Conservation (phyloP, 345 rosid species). For the Gossypium ekmanianum region DNA sequence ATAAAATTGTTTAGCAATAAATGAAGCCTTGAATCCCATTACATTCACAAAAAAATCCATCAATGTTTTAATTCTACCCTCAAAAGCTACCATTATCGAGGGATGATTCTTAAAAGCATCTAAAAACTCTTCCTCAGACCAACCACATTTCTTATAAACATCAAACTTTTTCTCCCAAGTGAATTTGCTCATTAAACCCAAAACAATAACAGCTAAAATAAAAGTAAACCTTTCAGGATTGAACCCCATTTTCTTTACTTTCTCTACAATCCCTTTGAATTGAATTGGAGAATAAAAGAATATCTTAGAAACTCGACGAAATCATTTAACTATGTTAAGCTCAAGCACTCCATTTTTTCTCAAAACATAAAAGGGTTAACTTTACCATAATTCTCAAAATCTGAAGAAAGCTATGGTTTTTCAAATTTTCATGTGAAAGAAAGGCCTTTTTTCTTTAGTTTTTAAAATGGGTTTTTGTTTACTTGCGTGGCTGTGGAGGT, state of each 20-base stretch:
- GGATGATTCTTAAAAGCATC: slow-evolving; percentile 14
- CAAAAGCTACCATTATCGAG: slow-evolving; percentile 8
- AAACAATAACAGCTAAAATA: background rate
- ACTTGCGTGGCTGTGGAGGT: too few relatives aligned
- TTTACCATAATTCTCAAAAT: too few relatives aligned
- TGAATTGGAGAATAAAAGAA: background rate
- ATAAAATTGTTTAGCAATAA: background rate
- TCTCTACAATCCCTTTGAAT: slow-evolving; percentile 12
- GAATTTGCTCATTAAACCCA: slow-evolving; percentile 9
- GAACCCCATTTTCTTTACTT: slow-evolving; percentile 18
- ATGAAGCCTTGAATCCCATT: slow-evolving; percentile 11
- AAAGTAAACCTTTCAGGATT: slow-evolving; percentile 20
- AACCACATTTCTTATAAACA: background rate
- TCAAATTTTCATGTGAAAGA: too few relatives aligned
- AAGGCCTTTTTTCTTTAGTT: too few relatives aligned
- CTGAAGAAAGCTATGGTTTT: too few relatives aligned
- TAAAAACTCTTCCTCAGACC: slow-evolving; percentile 21
- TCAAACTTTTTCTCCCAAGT: slow-evolving; percentile 15
- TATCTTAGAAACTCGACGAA: background rate
- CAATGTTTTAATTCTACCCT: slow-evolving; percentile 13
- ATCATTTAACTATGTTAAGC: background rate
- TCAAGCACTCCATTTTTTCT: slow-evolving; percentile 20
- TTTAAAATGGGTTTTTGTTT: too few relatives aligned
- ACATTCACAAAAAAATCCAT: slow-evolving; percentile 23
- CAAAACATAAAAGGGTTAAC: background rate